These are phyloP conservation scores for Viola odorata DNA, from an alignment of 345 rosid genomes.

Conservation along the genomic window DNA sequence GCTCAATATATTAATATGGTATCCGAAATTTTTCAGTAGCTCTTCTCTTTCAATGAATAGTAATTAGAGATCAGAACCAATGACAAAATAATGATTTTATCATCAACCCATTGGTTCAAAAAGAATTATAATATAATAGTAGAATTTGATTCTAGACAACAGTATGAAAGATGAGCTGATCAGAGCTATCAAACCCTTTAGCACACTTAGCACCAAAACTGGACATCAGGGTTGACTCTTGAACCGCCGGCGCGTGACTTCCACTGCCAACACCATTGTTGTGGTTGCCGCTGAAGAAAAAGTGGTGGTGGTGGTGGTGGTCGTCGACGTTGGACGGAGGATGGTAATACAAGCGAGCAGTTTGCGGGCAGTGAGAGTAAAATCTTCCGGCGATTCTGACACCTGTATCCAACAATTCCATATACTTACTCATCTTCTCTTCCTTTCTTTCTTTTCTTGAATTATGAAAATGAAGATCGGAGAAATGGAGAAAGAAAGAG, in stretches of 20 bases:
- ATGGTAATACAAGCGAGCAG: not conserved
- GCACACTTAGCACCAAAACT: not conserved
- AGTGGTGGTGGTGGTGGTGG: not conserved
- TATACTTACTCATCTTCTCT: not conserved
- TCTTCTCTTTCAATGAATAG: no score
- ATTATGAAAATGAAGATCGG: no score
- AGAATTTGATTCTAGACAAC: not conserved
- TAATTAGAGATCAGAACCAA: no score
- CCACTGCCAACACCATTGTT: not conserved
- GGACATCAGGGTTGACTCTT: not conserved
- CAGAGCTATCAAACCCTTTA: not conserved
- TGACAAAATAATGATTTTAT: no score
- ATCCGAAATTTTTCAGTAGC: no score
- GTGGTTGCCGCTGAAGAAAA: not conserved
- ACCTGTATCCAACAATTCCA: not conserved
- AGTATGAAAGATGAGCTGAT: not conserved
- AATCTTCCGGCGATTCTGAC: not conserved
- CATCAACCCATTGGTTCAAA: no score
- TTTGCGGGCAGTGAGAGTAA: not conserved
- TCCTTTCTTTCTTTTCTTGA: not conserved
- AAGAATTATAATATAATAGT: no score
- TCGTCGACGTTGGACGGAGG: not conserved
- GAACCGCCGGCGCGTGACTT: not conserved
- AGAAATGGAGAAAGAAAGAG: no score
- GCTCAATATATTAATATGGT: no score